Conservation (phyloP, 1,284 basidiomycete species). For the Quambalaria eucalypti region DNA sequence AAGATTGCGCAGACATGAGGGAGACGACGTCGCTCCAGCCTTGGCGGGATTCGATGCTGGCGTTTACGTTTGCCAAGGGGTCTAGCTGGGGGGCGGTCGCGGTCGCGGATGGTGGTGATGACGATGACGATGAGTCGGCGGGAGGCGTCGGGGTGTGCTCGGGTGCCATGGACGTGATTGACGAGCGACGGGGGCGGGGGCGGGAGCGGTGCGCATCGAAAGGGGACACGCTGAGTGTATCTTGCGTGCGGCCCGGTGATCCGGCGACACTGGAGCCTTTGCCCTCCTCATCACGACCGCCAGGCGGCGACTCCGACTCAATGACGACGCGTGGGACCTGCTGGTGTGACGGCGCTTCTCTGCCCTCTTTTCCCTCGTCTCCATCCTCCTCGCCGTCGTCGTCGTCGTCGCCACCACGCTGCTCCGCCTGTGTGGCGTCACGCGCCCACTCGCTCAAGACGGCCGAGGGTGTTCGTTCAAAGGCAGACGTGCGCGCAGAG, state of each 20-base stretch:
- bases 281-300: neutral
- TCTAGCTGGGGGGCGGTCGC: neutral
- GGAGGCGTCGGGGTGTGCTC: too few species aligned
- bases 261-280: neutral
- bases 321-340: too few species aligned
- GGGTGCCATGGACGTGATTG: neutral
- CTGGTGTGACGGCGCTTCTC: too few species aligned
- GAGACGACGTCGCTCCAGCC: constrained; percentile 33
- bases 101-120: neutral
- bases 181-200: too few species aligned
- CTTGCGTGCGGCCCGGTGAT: too few species aligned
- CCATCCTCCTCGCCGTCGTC: neutral
- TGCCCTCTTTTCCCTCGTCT: neutral
- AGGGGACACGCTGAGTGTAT: too few species aligned
- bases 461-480: too few species aligned
- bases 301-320: too few species aligned
- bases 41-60: constrained; percentile 25
- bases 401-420: too few species aligned
- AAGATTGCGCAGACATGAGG: too few species aligned
- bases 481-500: too few species aligned
- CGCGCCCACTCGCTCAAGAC: neutral
- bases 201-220: neutral
- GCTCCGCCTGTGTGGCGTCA: neutral
- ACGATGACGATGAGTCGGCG: too few species aligned
- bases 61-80: neutral